Conservation (phyloP, 768 basidiomycete species). For the Collybia mongolica region DNA sequence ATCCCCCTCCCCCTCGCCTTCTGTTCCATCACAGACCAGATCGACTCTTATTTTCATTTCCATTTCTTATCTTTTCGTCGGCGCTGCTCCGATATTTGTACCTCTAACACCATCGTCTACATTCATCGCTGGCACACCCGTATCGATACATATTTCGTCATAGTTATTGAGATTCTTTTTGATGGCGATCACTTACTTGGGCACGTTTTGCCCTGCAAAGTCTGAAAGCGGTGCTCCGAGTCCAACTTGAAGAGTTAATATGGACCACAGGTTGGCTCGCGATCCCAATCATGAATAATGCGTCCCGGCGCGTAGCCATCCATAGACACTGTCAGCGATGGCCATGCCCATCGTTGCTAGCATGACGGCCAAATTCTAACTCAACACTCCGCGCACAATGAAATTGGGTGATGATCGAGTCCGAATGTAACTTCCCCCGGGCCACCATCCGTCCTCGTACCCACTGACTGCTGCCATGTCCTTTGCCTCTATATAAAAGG, state of each 20-base stretch:
- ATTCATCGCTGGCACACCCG: slow-evolving; percentile 5
- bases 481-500: slow-evolving; percentile 14
- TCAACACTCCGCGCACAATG: slow-evolving; percentile 13
- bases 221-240: background rate
- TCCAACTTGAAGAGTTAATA: background rate
- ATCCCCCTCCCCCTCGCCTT: slow-evolving; percentile 8
- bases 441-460: slow-evolving; percentile 13
- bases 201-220: slow-evolving; percentile 2
- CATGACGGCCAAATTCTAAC: background rate
- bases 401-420: slow-evolving; percentile 14
- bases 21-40: slow-evolving; percentile 7
- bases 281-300: slow-evolving; percentile 2
- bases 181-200: background rate
- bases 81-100: slow-evolving; percentile 18
- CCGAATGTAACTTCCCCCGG: slow-evolving; percentile 8
- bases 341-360: background rate
- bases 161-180: slow-evolving; percentile 1
- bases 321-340: no score
- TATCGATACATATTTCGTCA: slow-evolving; percentile 1
- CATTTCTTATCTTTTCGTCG: slow-evolving; percentile 12
- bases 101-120: slow-evolving; percentile 10
- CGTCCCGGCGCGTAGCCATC: background rate
- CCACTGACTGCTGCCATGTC: slow-evolving; percentile 10
- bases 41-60: slow-evolving; percentile 5
- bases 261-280: slow-evolving; percentile 1